Evolutionary conservation across 1,139 yeast genomes (phyloP).

Genomic region (Kurtzmaniella quercitrusa): DNA sequence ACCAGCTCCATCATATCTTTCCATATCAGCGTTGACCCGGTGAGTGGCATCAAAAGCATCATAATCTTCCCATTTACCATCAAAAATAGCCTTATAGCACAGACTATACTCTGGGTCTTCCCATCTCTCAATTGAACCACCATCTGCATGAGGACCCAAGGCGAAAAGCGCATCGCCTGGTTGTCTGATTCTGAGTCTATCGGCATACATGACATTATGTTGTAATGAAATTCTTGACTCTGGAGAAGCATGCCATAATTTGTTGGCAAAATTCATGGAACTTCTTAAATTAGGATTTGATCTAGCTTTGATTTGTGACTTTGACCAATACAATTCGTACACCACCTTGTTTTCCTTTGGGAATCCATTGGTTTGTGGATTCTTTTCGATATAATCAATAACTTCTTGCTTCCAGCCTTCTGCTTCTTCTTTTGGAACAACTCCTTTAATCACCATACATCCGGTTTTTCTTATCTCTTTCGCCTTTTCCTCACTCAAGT

Average conservation of each 20-base stretch:
- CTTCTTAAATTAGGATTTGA: constrained; percentile 33
- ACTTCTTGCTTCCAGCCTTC: constrained; percentile 17
- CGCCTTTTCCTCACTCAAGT: constrained; percentile 5
- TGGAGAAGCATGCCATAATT: constrained; percentile 27
- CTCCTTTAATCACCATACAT: constrained; percentile 18
- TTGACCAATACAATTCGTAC: constrained; percentile 41
- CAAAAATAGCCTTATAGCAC: constrained; percentile 35
- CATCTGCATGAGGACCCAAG: constrained; percentile 41
- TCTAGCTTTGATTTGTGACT: constrained; percentile 38
- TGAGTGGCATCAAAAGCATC: constrained; percentile 40
- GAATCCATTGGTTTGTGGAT: constrained; percentile 28
- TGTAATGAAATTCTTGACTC: constrained; percentile 22
- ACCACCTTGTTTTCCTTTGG: constrained; percentile 27
- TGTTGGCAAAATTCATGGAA: constrained; percentile 25
- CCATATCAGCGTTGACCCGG: constrained; percentile 30
- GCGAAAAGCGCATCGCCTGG: constrained; percentile 32
- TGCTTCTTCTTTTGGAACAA: constrained; percentile 14
- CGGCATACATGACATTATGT: constrained; percentile 33
- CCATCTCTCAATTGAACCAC: constrained; percentile 47
- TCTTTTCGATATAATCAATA: constrained; percentile 17
- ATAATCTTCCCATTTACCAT: constrained; percentile 45
- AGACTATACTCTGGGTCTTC: constrained; percentile 35
- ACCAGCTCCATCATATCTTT: constrained; percentile 27
- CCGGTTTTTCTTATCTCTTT: constrained; percentile 16
- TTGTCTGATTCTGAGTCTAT: constrained; percentile 36